Base-by-base conservation (phyloP, 2,329 filamentous ascomycete genomes). In the Elsinoe batatas region DNA sequence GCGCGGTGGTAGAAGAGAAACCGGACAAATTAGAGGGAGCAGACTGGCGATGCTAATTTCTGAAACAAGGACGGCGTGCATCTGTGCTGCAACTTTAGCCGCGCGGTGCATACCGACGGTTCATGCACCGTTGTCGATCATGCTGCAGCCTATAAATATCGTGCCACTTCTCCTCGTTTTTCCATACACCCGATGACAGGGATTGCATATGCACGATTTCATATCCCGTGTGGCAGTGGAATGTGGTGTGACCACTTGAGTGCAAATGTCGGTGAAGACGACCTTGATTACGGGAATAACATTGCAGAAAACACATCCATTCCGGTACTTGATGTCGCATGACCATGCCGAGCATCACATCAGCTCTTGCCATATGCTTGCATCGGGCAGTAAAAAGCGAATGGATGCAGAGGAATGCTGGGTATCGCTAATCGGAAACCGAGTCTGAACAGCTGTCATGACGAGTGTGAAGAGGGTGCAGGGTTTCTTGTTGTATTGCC, bases 1-100 rank as follows among this genome's bases (percentile, higher is more conserved):
- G 40, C 43, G n/a, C 11, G 26, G 43, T 46, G 43, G 53, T 47
- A 26, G 43, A 55, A 13, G 35, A 50, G 35, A 51, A 36, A 35
- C 40, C 18, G 22, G 46, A 56, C 13, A 56, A 56, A 47, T 56
- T 49, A 51, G 49, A 30, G 40, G 42, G 46, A 36, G 32, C 32
- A 22, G 18, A 43, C 33, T 50, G 40, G 54, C 33, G 20, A 36
- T 26, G 36, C 22, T 49, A 32, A 40, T 42, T 56, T 49, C 36
- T 56, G 54, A 43, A 51, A 56, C 54, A 33, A 56, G 46, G 35
- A 37, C 35, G 36, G 40, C 18, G 26, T 30, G 26, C 26, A 30
- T 30, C 26, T 30, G 26, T 30, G 26, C 26, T 30, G 32, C 22
- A 49, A 35, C 22, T 33, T 35, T 35, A 49, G 26, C 18, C 44